Evolutionary conservation across 352 stramenopile species (phyloP).

Genomic region (Phytophthora boehmeriae): DNA sequence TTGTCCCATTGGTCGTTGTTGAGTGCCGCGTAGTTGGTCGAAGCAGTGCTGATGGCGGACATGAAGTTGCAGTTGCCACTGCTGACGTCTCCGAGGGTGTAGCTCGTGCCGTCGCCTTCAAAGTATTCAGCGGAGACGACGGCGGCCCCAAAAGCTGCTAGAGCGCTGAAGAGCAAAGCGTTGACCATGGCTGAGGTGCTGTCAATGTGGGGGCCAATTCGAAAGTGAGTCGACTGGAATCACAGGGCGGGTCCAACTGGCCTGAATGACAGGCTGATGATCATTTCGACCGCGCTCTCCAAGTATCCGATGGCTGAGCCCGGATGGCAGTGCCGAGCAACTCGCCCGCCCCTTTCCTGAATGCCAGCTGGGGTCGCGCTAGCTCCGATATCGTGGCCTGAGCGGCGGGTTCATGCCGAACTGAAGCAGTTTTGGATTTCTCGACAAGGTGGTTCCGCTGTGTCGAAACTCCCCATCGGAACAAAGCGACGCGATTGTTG

Average conservation of each 20-base stretch:
- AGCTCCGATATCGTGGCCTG: not conserved
- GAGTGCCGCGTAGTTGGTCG: slow-evolving; percentile 67
- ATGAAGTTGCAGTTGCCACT: slow-evolving; percentile 56
- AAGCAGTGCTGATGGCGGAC: slow-evolving; percentile 43
- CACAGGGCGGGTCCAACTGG: too few species aligned
- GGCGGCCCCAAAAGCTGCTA: slow-evolving; percentile 11
- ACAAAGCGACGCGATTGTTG: slow-evolving; percentile 10
- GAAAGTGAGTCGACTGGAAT: slow-evolving; percentile 8
- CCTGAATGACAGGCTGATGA: too few species aligned
- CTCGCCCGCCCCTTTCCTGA: slow-evolving; percentile 26
- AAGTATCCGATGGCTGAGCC: slow-evolving; percentile 15
- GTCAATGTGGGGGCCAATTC: slow-evolving; percentile 11
- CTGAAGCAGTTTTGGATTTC: not conserved
- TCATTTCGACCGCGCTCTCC: slow-evolving; percentile 8
- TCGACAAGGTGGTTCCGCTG: not conserved
- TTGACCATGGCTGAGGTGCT: slow-evolving; percentile 1
- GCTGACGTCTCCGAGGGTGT: slow-evolving; percentile 32
- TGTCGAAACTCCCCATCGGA: slow-evolving; percentile 9
- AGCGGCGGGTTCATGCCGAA: slow-evolving; percentile 9
- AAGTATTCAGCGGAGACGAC: slow-evolving; percentile 28
- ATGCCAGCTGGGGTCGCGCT: slow-evolving; percentile 19
- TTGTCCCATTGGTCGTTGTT: slow-evolving; percentile 64
- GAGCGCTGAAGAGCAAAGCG: slow-evolving; percentile 13
- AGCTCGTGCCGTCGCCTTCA: slow-evolving; percentile 46
- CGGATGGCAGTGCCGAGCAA: slow-evolving; percentile 19